A percentile compares a stretch with the other conserved stretches of the same genome.
These are phyloP conservation scores for Dothidotthia symphoricarpi DNA, from an alignment of 2,329 filamentous ascomycete genomes.

Conservation along the genomic window DNA sequence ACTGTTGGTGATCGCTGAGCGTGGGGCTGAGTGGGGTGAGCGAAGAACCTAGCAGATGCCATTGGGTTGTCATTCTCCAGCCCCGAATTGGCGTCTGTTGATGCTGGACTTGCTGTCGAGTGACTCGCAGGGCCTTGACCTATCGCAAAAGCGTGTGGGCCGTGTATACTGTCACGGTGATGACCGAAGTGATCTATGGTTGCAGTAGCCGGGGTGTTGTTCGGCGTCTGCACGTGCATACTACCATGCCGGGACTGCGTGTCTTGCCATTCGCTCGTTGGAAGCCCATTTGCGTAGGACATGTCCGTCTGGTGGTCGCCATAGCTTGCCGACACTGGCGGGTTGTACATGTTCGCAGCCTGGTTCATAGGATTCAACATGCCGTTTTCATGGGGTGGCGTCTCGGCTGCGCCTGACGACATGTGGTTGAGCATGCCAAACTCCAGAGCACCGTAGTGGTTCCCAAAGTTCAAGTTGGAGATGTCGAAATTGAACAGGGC, in stretches of 20 bases:
- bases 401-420: conserved; percentile 85
- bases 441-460: conserved; percentile 91
- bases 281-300: conserved; percentile 28
- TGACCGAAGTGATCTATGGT: conserved; percentile 30
- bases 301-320: conserved; percentile 30
- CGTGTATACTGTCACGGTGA: conserved; percentile 37
- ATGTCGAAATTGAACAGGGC: conserved; percentile 95
- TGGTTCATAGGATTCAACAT: conserved; percentile 37
- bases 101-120: conserved; percentile 58
- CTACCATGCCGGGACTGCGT: conserved; percentile 45
- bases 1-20: conserved; percentile 30
- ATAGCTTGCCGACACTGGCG: conserved; percentile 39
- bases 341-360: conserved; percentile 39
- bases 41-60: conserved; percentile 37
- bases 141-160: conserved; percentile 61
- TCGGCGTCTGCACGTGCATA: conserved; percentile 45
- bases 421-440: conserved; percentile 97
- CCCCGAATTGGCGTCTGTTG: conserved; percentile 35
- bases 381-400: conserved; percentile 63
- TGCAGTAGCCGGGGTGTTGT: conserved; percentile 43
- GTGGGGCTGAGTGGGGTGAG: conserved; percentile 33
- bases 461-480: conserved; percentile 90
- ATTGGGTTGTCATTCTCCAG: conserved; percentile 49
- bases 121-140: conserved; percentile 57
- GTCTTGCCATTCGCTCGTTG: conserved; percentile 40